A percentile compares a stretch with the other conserved stretches of the same genome.
phyloP scores from a whole-genome alignment of 2,329 filamentous ascomycete species.

The Tolypocladium nubicola region DNA sequence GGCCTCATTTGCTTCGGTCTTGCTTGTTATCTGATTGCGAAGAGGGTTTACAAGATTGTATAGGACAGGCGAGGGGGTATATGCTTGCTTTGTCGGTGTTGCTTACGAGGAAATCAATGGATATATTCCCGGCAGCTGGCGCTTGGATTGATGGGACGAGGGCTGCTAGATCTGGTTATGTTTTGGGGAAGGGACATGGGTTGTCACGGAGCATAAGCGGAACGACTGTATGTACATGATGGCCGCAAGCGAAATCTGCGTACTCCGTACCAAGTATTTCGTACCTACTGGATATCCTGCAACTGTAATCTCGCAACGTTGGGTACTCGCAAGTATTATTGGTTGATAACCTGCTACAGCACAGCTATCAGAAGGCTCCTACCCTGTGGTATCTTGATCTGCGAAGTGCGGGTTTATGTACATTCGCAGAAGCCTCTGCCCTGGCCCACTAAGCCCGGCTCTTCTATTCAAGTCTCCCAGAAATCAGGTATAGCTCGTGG shows the following conservation, averaged over 20 bases:
- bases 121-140: background rate
- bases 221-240: background rate
- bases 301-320: too few relatives aligned
- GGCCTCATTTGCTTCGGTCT: slow-evolving; percentile 71
- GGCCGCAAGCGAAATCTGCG: too few relatives aligned
- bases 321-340: too few relatives aligned
- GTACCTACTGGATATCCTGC: too few relatives aligned
- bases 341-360: background rate
- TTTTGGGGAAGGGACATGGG: background rate
- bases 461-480: background rate
- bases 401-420: background rate
- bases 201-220: background rate
- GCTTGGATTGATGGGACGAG: background rate
- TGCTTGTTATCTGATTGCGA: slow-evolving; percentile 70
- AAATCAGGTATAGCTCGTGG: background rate
- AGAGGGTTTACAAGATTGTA: slow-evolving; percentile 73
- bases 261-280: too few relatives aligned
- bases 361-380: background rate
- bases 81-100: background rate
- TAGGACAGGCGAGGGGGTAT: slow-evolving; percentile 19
- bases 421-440: background rate
- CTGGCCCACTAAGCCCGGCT: too few relatives aligned
- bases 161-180: background rate
- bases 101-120: background rate
- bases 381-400: background rate